phyloP scores from a whole-genome alignment of 1,284 basidiomycete species.

The Puccinia horiana region DNA sequence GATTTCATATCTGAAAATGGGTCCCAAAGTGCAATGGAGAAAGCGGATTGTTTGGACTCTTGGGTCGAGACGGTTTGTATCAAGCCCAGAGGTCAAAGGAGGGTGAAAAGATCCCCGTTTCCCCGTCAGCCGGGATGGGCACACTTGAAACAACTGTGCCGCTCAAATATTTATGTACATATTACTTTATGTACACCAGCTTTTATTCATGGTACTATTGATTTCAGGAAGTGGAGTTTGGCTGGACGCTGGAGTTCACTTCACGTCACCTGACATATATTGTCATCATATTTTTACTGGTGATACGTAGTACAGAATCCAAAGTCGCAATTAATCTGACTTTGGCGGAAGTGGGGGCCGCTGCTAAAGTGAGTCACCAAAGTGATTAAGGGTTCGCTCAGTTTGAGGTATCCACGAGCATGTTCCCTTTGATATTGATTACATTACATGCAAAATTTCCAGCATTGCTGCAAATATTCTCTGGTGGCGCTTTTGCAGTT shows the following conservation, averaged over 20 bases:
- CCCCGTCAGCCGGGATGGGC: not conserved
- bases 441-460: slow-evolving; percentile 13
- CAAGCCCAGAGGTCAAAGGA: not conserved
- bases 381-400: slow-evolving; percentile 6
- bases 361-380: slow-evolving; percentile 16
- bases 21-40: not conserved
- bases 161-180: not conserved
- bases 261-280: not conserved
- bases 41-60: not conserved
- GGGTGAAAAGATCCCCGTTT: not conserved
- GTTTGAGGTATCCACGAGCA: not conserved
- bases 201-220: not conserved
- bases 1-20: not conserved
- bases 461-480: slow-evolving; percentile 1
- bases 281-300: not conserved
- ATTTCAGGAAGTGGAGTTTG: not conserved
- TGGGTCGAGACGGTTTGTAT: not conserved
- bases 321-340: slow-evolving; percentile 30
- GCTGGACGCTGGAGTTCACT: not conserved
- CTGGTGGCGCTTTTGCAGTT: not conserved
- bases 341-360: slow-evolving; percentile 22
- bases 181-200: not conserved
- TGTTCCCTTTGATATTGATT: slow-evolving; percentile 23
- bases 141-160: not conserved
- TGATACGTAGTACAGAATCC: slow-evolving; percentile 21